phyloP scores from a whole-genome alignment of 2,329 filamentous ascomycete genomes.

The Curvularia sp. region DNA sequence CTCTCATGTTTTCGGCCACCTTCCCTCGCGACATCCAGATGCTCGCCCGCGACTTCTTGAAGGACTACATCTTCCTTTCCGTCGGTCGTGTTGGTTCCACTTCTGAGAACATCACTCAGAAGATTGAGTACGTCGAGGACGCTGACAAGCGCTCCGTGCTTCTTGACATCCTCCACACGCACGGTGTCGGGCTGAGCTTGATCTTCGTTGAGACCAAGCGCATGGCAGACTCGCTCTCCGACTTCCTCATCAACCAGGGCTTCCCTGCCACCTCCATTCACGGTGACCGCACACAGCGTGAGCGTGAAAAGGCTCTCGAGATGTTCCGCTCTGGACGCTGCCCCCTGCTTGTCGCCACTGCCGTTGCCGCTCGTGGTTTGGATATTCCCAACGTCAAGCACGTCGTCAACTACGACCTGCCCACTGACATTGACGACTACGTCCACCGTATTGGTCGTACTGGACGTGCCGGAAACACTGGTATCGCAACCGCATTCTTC shows the following conservation, averaged over 20 bases:
- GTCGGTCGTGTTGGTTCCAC: conserved; percentile 98
- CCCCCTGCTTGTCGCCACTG: conserved; percentile 95
- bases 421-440: conserved; percentile 97
- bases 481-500: conserved; percentile 98
- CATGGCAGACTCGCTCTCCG: conserved; percentile 96
- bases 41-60: conserved; percentile 97
- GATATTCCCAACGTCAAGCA: conserved; percentile 97
- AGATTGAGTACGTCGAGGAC: conserved; percentile 97
- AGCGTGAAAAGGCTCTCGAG: conserved; percentile 96
- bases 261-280: conserved; percentile 99
- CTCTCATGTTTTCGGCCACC: conserved; percentile 99
- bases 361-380: conserved; percentile 84
- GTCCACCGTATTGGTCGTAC: conserved; percentile 99
- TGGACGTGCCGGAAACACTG: conserved; percentile 98
- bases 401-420: conserved; percentile 99
- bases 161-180: conserved; percentile 95
- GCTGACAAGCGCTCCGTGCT: conserved; percentile 97
- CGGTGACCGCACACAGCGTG: conserved; percentile 96
- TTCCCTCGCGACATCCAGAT: conserved; percentile 99
- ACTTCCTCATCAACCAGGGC: conserved; percentile 98
- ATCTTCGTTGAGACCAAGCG: conserved; percentile 99
- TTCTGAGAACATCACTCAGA: conserved; percentile 99
- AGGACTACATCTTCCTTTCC: conserved; percentile 98
- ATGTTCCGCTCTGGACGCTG: conserved; percentile 96
- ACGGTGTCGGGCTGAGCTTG: conserved; percentile 85